Conservation (phyloP, 2,329 filamentous ascomycete species). For the Trichoderma guizhouense region DNA sequence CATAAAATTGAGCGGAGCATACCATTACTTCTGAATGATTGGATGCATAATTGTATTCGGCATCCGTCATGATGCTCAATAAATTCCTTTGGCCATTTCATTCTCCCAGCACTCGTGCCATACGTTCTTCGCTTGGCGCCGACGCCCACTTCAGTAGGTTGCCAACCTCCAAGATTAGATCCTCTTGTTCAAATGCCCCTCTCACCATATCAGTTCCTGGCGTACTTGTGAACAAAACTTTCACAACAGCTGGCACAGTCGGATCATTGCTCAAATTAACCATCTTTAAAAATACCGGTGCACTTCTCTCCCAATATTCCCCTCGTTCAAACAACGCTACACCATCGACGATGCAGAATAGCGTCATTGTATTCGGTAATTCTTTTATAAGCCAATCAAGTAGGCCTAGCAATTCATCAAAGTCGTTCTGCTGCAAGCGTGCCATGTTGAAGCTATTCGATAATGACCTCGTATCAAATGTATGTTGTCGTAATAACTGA, state of each 20-base stretch:
- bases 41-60: not conserved
- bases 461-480: conserved; percentile 8
- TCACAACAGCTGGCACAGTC: conserved; percentile 1
- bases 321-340: not conserved
- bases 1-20: too few relatives aligned
- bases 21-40: too few relatives aligned
- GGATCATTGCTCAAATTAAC: not conserved
- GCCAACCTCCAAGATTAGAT: conserved; percentile 20
- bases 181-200: conserved; percentile 18
- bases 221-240: conserved; percentile 23
- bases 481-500: conserved; percentile 16
- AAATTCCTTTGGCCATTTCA: rapidly evolving
- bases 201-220: conserved; percentile 12
- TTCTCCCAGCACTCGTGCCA: not conserved
- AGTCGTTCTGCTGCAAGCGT: not conserved
- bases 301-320: not conserved
- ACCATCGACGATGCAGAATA: not conserved
- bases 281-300: not conserved
- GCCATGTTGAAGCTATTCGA: not conserved
- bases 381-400: not conserved
- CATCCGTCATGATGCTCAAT: not conserved
- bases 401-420: not conserved
- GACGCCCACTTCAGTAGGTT: conserved; percentile 10
- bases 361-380: not conserved
- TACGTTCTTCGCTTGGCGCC: conserved; percentile 6